Evolutionary conservation across 129 eudicot genomes (phyloP).

Genomic region (Flaveria trinervia): DNA sequence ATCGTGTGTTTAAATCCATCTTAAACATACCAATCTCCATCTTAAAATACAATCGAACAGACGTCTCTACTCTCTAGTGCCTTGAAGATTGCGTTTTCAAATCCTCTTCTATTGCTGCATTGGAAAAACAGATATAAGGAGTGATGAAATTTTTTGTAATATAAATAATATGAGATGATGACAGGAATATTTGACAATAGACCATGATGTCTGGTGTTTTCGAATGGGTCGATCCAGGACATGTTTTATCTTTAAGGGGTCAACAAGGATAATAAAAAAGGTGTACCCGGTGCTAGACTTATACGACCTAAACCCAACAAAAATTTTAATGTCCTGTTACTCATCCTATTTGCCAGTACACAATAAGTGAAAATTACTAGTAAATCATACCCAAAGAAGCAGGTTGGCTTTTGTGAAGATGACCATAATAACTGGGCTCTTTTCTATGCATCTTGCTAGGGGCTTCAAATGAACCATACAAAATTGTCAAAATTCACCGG

Average conservation of each 20-base stretch:
- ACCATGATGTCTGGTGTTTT: not conserved
- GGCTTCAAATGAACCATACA: not conserved
- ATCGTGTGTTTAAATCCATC: not conserved
- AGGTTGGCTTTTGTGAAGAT: slow-evolving; percentile 24
- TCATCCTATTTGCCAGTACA: not conserved
- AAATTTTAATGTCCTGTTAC: not conserved
- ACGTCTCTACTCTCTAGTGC: not conserved
- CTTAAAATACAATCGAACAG: not conserved
- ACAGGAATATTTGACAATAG: not conserved
- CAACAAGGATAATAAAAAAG: not conserved
- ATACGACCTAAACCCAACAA: not conserved
- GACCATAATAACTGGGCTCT: slow-evolving; percentile 8
- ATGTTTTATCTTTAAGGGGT: not conserved
- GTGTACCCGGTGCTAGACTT: too few relatives aligned
- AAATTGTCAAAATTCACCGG: slow-evolving; percentile 2
- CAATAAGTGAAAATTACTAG: not conserved
- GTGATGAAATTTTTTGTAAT: not conserved
- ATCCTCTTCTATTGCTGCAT: slow-evolving; percentile 21
- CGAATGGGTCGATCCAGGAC: not conserved
- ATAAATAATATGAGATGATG: not conserved
- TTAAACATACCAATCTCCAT: not conserved
- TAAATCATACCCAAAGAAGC: slow-evolving; percentile 21
- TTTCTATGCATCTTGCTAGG: slow-evolving; percentile 9
- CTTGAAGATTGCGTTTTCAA: slow-evolving; percentile 1
- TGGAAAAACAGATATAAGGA: not conserved